phyloP scores from a whole-genome alignment of 2,329 filamentous ascomycete species.

The Ceratocystis cacaofunesta region DNA sequence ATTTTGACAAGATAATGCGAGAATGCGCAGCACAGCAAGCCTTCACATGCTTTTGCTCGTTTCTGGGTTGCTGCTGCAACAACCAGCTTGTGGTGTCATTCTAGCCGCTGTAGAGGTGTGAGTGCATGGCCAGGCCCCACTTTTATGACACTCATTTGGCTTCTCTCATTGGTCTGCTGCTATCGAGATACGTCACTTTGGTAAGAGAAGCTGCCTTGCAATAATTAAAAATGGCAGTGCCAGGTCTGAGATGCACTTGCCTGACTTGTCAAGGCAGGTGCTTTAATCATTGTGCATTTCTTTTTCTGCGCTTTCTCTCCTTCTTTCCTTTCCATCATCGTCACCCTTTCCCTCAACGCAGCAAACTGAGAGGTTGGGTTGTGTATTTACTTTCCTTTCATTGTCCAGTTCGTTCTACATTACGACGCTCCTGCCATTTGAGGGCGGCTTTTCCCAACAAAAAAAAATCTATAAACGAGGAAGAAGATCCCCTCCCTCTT shows the following conservation, averaged over 20 bases:
- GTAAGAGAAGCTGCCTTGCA: neutral
- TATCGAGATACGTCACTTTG: neutral
- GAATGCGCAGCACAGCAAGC: too few relatives aligned
- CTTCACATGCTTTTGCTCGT: neutral
- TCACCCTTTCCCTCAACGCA: neutral
- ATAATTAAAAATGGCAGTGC: neutral
- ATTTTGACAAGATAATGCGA: neutral
- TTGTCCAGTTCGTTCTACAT: neutral
- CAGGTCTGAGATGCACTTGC: too few relatives aligned
- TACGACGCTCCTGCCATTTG: neutral
- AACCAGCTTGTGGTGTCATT: neutral
- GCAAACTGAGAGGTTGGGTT: neutral
- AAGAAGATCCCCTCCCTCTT: too few relatives aligned
- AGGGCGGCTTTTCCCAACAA: too few relatives aligned
- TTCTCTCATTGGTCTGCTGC: neutral
- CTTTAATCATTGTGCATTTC: too few relatives aligned
- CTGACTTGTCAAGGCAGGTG: too few relatives aligned
- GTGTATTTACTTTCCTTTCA: neutral
- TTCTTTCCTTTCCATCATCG: neutral
- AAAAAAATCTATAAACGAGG: too few relatives aligned
- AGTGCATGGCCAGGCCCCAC: neutral
- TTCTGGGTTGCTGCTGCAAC: neutral
- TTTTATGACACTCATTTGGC: neutral
- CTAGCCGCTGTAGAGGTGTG: neutral
- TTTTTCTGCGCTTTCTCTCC: neutral